A percentile compares a stretch with the other conserved stretches of the same genome.
Evolutionary conservation across 2,329 filamentous ascomycete species (phyloP).

Genomic region (Gremmenia infestans): DNA sequence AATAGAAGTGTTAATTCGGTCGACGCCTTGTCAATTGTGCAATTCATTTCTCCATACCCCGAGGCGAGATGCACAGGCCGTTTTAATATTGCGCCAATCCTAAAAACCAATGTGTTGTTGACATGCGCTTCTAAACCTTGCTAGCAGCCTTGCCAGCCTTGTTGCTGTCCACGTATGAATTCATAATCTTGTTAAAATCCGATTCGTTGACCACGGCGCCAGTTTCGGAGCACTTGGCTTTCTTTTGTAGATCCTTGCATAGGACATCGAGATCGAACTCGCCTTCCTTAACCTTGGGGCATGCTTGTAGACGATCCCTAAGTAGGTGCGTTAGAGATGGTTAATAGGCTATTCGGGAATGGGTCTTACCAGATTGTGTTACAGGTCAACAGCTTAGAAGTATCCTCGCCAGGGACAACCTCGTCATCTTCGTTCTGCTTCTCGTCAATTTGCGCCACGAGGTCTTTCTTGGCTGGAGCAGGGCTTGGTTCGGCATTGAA

Average conservation of each 20-base stretch:
- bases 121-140: background rate
- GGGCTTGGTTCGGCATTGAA: conserved; percentile 59
- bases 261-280: conserved; percentile 92
- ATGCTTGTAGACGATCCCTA: conserved; percentile 87
- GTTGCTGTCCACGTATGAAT: conserved; percentile 44
- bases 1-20: background rate
- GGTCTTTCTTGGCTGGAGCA: conserved; percentile 55
- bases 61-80: background rate
- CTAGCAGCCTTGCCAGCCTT: conserved; percentile 3
- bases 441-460: conserved; percentile 74
- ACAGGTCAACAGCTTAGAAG: conserved; percentile 68
- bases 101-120: background rate
- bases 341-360: background rate
- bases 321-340: background rate
- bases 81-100: background rate
- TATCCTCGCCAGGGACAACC: conserved; percentile 54
- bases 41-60: background rate
- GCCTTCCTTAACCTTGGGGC: conserved; percentile 80
- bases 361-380: conserved; percentile 83
- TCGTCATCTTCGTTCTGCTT: conserved; percentile 68
- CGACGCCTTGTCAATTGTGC: background rate
- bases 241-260: conserved; percentile 88
- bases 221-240: conserved; percentile 89
- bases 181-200: conserved; percentile 79
- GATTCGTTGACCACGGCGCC: conserved; percentile 85